Conservation (phyloP, 2,329 filamentous ascomycete genomes). For the Diplodia scrobiculata region DNA sequence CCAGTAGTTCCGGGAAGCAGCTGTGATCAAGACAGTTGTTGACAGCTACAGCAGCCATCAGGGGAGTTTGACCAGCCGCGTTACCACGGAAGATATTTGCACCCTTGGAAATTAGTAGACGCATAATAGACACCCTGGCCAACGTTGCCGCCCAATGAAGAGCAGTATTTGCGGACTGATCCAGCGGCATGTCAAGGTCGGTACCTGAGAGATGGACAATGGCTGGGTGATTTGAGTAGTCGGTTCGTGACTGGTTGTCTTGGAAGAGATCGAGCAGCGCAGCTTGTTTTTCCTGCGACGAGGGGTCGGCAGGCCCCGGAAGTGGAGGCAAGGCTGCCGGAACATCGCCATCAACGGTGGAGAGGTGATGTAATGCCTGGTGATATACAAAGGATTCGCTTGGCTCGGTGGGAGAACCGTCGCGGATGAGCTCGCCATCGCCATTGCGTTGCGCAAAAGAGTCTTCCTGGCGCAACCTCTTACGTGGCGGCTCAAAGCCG, state of each 20-base stretch:
- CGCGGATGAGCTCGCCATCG: constrained; percentile 64
- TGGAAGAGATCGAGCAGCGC: constrained; percentile 72
- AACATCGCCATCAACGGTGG: constrained; percentile 55
- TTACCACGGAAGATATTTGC: constrained; percentile 89
- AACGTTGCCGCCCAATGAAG: constrained; percentile 96
- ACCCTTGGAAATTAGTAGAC: constrained; percentile 77
- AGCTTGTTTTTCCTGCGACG: constrained; percentile 77
- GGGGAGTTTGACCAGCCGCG: constrained; percentile 81
- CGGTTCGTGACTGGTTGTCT: constrained; percentile 60
- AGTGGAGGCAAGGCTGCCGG: constrained; percentile 67
- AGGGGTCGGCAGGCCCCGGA: constrained; percentile 59
- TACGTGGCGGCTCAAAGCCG: constrained; percentile 74
- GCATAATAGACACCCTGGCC: constrained; percentile 78
- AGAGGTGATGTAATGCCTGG: constrained; percentile 51
- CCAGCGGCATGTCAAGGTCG: constrained; percentile 90
- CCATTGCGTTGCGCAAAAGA: constrained; percentile 47
- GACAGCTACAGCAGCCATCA: constrained; percentile 89
- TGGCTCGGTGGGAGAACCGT: constrained; percentile 71
- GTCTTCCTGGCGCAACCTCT: constrained; percentile 64
- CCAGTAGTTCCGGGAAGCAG: constrained; percentile 86
- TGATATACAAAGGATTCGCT: constrained; percentile 75
- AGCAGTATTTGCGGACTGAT: constrained; percentile 83
- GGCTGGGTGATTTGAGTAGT: constrained; percentile 73
- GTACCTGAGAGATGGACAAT: constrained; percentile 72
- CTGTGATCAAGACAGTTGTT: constrained; percentile 92